Conservation (phyloP, 352 stramenopile genomes). For the Phytophthora cryptogea region DNA sequence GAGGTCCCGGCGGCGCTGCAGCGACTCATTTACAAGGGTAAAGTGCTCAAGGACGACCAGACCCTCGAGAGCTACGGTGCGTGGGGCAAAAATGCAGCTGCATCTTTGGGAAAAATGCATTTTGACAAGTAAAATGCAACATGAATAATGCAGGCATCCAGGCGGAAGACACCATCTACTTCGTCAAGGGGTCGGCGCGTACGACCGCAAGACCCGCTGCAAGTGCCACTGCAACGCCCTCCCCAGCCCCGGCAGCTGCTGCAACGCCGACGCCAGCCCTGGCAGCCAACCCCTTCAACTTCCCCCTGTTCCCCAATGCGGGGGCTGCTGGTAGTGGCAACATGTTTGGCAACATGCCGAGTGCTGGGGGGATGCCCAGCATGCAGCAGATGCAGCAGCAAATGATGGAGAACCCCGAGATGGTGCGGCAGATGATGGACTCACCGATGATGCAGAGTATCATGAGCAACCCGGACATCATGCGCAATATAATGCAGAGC, state of each 20-base stretch:
- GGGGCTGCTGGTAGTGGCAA: conserved; percentile 39
- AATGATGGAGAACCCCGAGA: conserved; percentile 88
- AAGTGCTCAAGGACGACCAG: conserved; percentile 90
- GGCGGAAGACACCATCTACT: conserved; percentile 84
- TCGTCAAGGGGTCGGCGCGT: conserved; percentile 71
- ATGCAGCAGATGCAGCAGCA: conserved; percentile 90
- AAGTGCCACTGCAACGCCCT: conserved; percentile 20
- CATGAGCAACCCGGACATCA: conserved; percentile 96
- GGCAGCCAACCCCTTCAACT: conserved; percentile 54
- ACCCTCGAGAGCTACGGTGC: conserved; percentile 84
- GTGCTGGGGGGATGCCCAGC: conserved; percentile 50
- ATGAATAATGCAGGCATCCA: conserved; percentile 54
- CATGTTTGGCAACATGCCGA: conserved; percentile 54
- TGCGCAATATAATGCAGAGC: conserved; percentile 94
- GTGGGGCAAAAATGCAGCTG: not conserved
- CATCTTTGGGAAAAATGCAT: not conserved
- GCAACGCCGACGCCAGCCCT: conserved; percentile 15
- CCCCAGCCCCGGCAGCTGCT: not conserved
- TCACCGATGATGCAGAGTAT: conserved; percentile 93
- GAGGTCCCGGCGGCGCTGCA: conserved; percentile 79
- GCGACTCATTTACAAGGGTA: conserved; percentile 91
- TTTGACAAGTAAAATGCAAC: not conserved
- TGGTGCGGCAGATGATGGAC: conserved; percentile 90
- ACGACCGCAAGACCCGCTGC: conserved; percentile 18
- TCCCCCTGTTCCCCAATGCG: conserved; percentile 46